phyloP scores from a whole-genome alignment of 495 filamentous ascomycete species.

The Chaetomium tenue region DNA sequence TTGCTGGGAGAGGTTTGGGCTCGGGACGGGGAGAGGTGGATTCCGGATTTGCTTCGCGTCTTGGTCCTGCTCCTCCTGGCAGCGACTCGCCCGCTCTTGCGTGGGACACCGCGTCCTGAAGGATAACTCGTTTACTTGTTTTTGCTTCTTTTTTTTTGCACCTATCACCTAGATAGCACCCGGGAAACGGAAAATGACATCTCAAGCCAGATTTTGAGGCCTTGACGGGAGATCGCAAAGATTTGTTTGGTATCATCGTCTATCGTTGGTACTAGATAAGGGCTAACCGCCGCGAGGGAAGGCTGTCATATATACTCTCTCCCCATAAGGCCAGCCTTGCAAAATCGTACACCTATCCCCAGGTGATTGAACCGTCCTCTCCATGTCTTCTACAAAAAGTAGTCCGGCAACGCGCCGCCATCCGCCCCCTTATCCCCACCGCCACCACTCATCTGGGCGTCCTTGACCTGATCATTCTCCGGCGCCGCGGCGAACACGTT shows the following conservation, averaged over 20 bases:
- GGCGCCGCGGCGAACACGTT: conserved; percentile 97
- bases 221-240: background rate
- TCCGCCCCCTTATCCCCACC: conserved; percentile 49
- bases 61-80: background rate
- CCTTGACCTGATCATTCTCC: conserved; percentile 89
- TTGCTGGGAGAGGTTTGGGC: background rate
- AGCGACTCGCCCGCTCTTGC: background rate
- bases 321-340: background rate
- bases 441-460: conserved; percentile 60
- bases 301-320: background rate
- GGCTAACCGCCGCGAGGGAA: background rate
- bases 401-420: conserved; percentile 53
- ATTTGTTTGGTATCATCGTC: conserved; percentile 11
- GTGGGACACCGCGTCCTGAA: background rate
- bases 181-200: background rate
- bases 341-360: background rate
- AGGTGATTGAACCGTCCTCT: background rate
- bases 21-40: background rate
- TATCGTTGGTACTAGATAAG: background rate
- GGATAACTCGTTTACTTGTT: background rate
- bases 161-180: conserved; percentile 1
- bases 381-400: conserved; percentile 45
- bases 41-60: background rate
- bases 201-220: background rate
- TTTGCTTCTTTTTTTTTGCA: background rate